Percentiles rank a stretch among this genome's conserved stretches.
Evolutionary conservation across 2,329 filamentous ascomycete species (phyloP).

Genomic region (Beauveria sp.): DNA sequence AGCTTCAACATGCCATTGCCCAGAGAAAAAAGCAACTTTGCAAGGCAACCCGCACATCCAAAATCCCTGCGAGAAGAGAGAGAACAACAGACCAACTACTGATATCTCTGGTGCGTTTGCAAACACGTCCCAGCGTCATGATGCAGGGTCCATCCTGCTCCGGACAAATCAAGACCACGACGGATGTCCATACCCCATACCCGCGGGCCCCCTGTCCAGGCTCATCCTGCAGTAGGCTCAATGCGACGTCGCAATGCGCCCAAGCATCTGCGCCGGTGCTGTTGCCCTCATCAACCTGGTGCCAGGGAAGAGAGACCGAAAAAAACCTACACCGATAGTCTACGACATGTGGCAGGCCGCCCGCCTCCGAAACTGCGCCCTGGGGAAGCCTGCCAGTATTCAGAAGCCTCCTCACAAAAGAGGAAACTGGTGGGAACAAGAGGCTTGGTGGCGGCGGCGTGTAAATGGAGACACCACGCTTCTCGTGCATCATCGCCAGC

Average conservation of each 20-base stretch:
- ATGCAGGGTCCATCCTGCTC: conserved; percentile 6
- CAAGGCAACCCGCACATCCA: neutral
- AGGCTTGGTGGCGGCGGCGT: conserved; percentile 6
- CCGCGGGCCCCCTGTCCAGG: neutral
- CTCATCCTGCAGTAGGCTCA: conserved; percentile 1
- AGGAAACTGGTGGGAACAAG: conserved; percentile 1
- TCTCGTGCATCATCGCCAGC: neutral
- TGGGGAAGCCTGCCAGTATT: neutral
- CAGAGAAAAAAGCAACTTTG: neutral
- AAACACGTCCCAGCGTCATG: neutral
- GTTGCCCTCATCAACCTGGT: neutral
- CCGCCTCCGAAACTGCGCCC: neutral
- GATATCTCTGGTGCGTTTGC: neutral
- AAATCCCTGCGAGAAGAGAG: neutral
- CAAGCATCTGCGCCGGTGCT: neutral
- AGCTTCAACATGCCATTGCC: neutral
- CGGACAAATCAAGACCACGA: neutral
- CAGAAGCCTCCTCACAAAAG: neutral
- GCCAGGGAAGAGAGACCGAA: neutral
- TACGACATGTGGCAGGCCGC: neutral
- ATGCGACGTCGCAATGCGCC: neutral
- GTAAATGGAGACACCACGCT: neutral
- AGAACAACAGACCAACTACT: conserved; percentile 1
- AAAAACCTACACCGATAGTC: conserved; percentile 2
- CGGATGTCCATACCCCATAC: neutral